Evolutionary conservation across 2,329 filamentous ascomycete species (phyloP).

Genomic region (Fusarium decemcellulare): DNA sequence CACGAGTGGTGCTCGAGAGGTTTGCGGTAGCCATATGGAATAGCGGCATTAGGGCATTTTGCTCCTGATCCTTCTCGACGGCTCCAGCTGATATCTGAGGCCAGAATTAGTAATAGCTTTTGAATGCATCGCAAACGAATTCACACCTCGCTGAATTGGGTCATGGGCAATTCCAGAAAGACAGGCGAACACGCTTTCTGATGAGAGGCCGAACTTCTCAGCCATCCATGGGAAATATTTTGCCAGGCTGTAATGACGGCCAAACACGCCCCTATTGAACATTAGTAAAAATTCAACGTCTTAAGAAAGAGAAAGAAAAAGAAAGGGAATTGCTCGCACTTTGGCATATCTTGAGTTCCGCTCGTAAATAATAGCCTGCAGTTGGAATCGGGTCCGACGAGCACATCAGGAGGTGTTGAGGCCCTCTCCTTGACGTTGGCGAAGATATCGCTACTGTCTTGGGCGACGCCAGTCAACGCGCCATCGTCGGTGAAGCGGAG

Average conservation of each 20-base stretch:
- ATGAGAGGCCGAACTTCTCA: slow-evolving; percentile 82
- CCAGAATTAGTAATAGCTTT: too few species aligned
- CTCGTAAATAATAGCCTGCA: slow-evolving; percentile 83
- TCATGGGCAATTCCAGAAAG: too few species aligned
- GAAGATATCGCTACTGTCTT: slow-evolving; percentile 78
- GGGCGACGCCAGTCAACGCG: slow-evolving; percentile 75
- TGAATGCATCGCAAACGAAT: too few species aligned
- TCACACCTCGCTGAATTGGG: too few species aligned
- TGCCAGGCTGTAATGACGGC: slow-evolving; percentile 88
- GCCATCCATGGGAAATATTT: slow-evolving; percentile 98
- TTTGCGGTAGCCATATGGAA: slow-evolving; percentile 81
- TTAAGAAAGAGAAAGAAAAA: too few species aligned
- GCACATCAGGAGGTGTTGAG: slow-evolving; percentile 73
- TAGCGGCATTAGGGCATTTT: slow-evolving; percentile 68
- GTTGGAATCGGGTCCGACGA: slow-evolving; percentile 88
- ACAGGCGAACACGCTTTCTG: too few species aligned
- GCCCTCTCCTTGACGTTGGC: slow-evolving; percentile 64
- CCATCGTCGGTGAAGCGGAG: slow-evolving; percentile 82
- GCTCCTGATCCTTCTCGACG: slow-evolving; percentile 41
- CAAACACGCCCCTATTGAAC: slow-evolving; percentile 73
- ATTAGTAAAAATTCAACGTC: too few species aligned
- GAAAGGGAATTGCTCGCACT: slow-evolving; percentile 53
- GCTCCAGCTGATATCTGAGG: slow-evolving; percentile 20
- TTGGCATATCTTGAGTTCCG: slow-evolving; percentile 82
- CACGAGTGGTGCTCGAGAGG: slow-evolving; percentile 76